These are phyloP conservation scores for Yamadazyma jaroonii DNA, from an alignment of 1,139 yeast genomes.

Conservation along the genomic window DNA sequence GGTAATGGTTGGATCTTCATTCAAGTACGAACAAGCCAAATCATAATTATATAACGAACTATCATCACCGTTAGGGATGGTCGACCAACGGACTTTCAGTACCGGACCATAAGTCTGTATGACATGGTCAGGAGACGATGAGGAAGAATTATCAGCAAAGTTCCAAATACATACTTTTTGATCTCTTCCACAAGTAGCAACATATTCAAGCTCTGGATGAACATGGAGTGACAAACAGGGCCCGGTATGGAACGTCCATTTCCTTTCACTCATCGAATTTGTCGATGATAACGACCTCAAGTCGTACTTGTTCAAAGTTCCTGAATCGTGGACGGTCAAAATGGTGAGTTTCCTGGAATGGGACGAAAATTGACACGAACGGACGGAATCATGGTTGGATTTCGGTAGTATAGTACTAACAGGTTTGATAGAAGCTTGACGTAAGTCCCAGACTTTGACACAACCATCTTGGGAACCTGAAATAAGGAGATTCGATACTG, in stretches of 20 bases:
- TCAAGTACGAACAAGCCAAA: conserved; percentile 74
- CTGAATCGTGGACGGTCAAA: conserved; percentile 80
- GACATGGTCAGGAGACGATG: conserved; percentile 60
- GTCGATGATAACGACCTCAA: conserved; percentile 43
- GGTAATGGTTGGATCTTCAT: conserved; percentile 72
- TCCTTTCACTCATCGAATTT: conserved; percentile 49
- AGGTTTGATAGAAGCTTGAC: conserved; percentile 49
- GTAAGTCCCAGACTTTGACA: conserved; percentile 83
- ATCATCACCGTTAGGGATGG: conserved; percentile 17
- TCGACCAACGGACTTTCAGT: conserved; percentile 68
- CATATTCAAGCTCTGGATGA: conserved; percentile 80
- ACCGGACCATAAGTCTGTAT: conserved; percentile 78
- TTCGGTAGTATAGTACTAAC: conserved; percentile 41
- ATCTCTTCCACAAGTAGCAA: conserved; percentile 93
- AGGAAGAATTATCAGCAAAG: conserved; percentile 27
- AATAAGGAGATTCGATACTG: conserved; percentile 49
- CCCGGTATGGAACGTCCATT: conserved; percentile 87
- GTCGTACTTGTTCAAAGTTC: conserved; percentile 84
- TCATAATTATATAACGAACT: conserved; percentile 47
- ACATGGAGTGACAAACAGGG: conserved; percentile 87
- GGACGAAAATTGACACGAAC: conserved; percentile 61
- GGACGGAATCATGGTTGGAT: conserved; percentile 61
- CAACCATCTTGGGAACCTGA: conserved; percentile 94
- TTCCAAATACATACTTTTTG: conserved; percentile 82
- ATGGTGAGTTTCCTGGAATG: conserved; percentile 40